Evolutionary conservation across 2,329 filamentous ascomycete genomes (phyloP).

Genomic region (Drechmeria coniospora): DNA sequence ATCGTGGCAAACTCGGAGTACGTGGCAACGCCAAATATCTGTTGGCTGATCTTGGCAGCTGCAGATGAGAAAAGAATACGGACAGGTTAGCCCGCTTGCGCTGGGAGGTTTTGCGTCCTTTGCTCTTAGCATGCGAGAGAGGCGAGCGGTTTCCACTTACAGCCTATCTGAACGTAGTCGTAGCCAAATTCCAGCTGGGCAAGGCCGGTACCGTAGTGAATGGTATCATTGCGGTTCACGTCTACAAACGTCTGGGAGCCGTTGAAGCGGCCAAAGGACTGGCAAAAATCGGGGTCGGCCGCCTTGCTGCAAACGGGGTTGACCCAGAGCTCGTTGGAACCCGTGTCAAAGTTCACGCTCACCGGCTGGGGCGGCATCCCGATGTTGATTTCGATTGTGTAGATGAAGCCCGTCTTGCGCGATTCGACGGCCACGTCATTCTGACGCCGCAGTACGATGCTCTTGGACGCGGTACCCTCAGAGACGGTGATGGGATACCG

Average conservation of each 20-base stretch:
- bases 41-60: slow-evolving; percentile 17
- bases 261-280: slow-evolving; percentile 14
- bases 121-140: no score
- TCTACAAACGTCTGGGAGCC: slow-evolving; percentile 14
- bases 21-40: slow-evolving; percentile 21
- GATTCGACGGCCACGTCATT: slow-evolving; percentile 9
- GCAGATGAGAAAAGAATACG: no score
- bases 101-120: neutral
- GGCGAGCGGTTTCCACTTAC: slow-evolving; percentile 11
- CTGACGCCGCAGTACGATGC: slow-evolving; percentile 14
- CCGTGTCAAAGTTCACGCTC: slow-evolving; percentile 25
- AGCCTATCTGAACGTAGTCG: slow-evolving; percentile 17
- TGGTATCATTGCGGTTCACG: slow-evolving; percentile 9
- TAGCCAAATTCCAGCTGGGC: slow-evolving; percentile 18
- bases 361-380: slow-evolving; percentile 22
- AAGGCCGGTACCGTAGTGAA: slow-evolving; percentile 18
- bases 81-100: neutral
- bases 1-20: slow-evolving; percentile 13
- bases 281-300: slow-evolving; percentile 12
- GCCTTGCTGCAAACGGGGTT: slow-evolving; percentile 22
- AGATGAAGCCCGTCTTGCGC: slow-evolving; percentile 18
- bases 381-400: slow-evolving; percentile 22
- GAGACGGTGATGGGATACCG: slow-evolving; percentile 14
- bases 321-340: slow-evolving; percentile 26
- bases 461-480: slow-evolving; percentile 13